Percentiles rank a stretch among this genome's conserved stretches.
phyloP scores from a whole-genome alignment of 441 rosid species.

The Erodium moschatum region DNA sequence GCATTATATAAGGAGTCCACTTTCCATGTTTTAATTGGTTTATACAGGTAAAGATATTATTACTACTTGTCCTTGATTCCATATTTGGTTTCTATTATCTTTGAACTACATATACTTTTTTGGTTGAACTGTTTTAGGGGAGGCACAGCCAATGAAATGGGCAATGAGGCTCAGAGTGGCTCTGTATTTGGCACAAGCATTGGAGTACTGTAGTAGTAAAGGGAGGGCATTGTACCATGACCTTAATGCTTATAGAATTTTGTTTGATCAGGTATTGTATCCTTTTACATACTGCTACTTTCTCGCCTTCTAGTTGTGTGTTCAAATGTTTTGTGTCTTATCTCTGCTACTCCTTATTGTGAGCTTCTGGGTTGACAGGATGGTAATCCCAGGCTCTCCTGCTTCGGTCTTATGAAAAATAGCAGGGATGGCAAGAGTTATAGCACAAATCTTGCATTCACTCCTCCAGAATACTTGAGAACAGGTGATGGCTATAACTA shows the following conservation, averaged over 20 bases:
- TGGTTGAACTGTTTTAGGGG: constrained; percentile 54
- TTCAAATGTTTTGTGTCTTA: constrained; percentile 12
- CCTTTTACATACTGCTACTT: constrained; percentile 16
- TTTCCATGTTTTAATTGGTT: not conserved
- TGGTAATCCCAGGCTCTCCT: constrained; percentile 86
- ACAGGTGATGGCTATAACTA: constrained; percentile 44
- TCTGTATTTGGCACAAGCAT: constrained; percentile 77
- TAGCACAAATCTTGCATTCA: constrained; percentile 93
- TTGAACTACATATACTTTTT: not conserved
- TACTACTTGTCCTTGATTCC: not conserved
- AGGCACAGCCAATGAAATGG: constrained; percentile 92
- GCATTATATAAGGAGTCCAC: not conserved
- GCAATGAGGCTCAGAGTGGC: constrained; percentile 94
- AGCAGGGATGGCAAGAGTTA: constrained; percentile 98
- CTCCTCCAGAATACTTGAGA: constrained; percentile 93
- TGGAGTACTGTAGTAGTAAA: constrained; percentile 77
- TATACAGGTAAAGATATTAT: not conserved
- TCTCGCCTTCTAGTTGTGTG: too few species aligned
- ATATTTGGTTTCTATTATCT: not conserved
- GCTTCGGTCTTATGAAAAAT: constrained; percentile 95
- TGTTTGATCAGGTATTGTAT: constrained; percentile 74
- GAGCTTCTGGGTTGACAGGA: constrained; percentile 47
- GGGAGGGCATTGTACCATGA: constrained; percentile 93
- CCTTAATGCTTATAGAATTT: constrained; percentile 83
- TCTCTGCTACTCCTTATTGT: constrained; percentile 18